These are phyloP conservation scores for Ceratocystis smalleyi DNA, from an alignment of 2,329 filamentous ascomycete species.

Conservation along the genomic window DNA sequence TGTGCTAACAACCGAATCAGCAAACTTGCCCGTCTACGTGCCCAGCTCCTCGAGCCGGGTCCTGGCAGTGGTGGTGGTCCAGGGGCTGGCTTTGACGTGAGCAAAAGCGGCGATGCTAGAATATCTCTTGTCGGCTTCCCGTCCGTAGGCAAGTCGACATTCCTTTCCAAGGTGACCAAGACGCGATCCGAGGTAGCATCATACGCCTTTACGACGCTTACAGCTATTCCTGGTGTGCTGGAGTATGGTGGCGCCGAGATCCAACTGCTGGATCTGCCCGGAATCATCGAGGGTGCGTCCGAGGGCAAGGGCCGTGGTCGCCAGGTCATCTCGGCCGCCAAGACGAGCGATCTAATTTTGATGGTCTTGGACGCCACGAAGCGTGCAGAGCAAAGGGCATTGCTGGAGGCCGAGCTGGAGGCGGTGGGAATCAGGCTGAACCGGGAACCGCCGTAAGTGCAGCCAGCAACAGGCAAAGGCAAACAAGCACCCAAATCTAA, in stretches of 20 bases:
- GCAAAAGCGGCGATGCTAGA: constrained; percentile 88
- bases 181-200: constrained; percentile 91
- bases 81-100: constrained; percentile 81
- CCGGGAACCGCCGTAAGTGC: constrained; percentile 64
- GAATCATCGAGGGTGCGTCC: constrained; percentile 92
- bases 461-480: not conserved
- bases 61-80: constrained; percentile 63
- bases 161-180: constrained; percentile 97
- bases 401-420: constrained; percentile 84
- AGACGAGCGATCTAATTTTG: constrained; percentile 91
- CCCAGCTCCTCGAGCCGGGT: constrained; percentile 81
- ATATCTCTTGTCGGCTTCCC: constrained; percentile 98
- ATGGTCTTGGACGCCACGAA: constrained; percentile 98
- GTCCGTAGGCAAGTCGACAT: constrained; percentile 96
- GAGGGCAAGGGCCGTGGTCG: constrained; percentile 91
- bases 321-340: constrained; percentile 94
- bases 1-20: constrained; percentile 30
- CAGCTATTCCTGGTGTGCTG: constrained; percentile 89
- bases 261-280: constrained; percentile 89
- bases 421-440: constrained; percentile 91
- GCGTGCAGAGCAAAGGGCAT: constrained; percentile 75
- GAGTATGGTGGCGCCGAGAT: constrained; percentile 98
- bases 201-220: constrained; percentile 94
- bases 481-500: not conserved
- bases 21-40: constrained; percentile 87